Evolutionary conservation across 1,284 basidiomycete genomes (phyloP).

Genomic region (Ceratobasidium sp.): DNA sequence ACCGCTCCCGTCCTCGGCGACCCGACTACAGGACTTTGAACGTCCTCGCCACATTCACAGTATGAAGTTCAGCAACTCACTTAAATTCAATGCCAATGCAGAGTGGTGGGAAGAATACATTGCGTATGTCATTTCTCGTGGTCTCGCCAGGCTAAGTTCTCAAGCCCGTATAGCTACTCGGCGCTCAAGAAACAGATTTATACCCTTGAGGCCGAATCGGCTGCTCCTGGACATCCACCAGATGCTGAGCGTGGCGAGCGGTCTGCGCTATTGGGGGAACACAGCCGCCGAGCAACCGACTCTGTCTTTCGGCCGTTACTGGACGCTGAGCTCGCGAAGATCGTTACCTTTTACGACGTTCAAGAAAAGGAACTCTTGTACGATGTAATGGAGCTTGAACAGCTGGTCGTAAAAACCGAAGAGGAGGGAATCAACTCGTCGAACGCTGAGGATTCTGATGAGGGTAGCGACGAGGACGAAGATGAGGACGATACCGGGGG

Average conservation of each 20-base stretch:
- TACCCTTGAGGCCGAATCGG: constrained; percentile 79
- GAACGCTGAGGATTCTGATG: constrained; percentile 64
- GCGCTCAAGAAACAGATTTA: constrained; percentile 88
- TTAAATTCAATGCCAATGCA: constrained; percentile 93
- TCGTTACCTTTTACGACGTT: constrained; percentile 81
- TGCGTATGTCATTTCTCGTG: constrained; percentile 64
- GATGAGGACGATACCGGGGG: constrained; percentile 74
- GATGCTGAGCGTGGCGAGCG: constrained; percentile 77
- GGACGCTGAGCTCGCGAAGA: constrained; percentile 87
- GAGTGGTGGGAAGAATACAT: constrained; percentile 98
- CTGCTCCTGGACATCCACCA: constrained; percentile 58
- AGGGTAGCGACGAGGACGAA: constrained; percentile 73
- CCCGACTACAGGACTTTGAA: neutral
- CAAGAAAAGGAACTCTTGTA: constrained; percentile 80
- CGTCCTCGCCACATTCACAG: constrained; percentile 22
- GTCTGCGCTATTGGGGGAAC: constrained; percentile 64
- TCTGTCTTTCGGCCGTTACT: constrained; percentile 78
- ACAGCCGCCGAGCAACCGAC: constrained; percentile 61
- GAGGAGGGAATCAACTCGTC: constrained; percentile 69
- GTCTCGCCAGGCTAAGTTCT: neutral
- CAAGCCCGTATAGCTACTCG: constrained; percentile 69
- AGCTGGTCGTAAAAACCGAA: constrained; percentile 75
- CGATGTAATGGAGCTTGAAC: constrained; percentile 73
- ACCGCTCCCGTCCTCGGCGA: constrained; percentile 14
- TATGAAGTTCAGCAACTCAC: constrained; percentile 67